Percentiles rank a stretch among this genome's conserved stretches.
These are phyloP conservation scores for Aspergillus steynii DNA, from an alignment of 495 filamentous ascomycete species.

Conservation along the genomic window DNA sequence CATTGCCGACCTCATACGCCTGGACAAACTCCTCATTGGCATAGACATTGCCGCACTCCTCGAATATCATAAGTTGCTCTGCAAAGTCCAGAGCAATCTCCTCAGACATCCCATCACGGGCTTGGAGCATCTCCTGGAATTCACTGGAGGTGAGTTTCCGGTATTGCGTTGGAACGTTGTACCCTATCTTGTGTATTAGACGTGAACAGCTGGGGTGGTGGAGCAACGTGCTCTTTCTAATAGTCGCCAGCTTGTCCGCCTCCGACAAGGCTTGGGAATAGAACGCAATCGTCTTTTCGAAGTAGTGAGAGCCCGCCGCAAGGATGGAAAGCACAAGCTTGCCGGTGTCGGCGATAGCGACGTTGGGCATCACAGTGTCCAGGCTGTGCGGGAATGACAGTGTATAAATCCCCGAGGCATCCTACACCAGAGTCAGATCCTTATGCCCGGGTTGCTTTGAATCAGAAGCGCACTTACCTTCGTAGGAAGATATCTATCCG, in stretches of 20 bases:
- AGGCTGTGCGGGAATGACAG: slow-evolving; percentile 18
- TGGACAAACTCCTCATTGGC: slow-evolving; percentile 15
- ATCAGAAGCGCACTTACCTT: slow-evolving; percentile 4
- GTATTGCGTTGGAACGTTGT: slow-evolving; percentile 14
- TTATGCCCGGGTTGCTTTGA: not conserved
- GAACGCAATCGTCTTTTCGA: slow-evolving; percentile 18
- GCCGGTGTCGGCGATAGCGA: slow-evolving; percentile 17
- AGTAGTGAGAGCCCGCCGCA: slow-evolving; percentile 14
- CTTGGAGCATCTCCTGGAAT: slow-evolving; percentile 15
- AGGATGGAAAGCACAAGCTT: slow-evolving; percentile 15
- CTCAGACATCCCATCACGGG: slow-evolving; percentile 13
- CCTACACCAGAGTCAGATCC: not conserved
- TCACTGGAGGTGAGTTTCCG: slow-evolving; percentile 6
- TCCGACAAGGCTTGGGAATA: slow-evolving; percentile 15
- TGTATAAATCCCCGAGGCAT: slow-evolving; percentile 11
- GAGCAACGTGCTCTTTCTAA: not conserved
- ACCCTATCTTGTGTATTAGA: not conserved
- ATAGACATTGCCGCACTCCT: slow-evolving; percentile 19
- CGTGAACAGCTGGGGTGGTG: too few species aligned
- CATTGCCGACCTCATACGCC: slow-evolving; percentile 14
- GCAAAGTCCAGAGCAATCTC: slow-evolving; percentile 21
- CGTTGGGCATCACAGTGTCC: slow-evolving; percentile 16
- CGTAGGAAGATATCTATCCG: slow-evolving; percentile 12
- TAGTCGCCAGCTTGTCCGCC: slow-evolving; percentile 14
- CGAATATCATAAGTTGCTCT: slow-evolving; percentile 22